Base-by-base conservation (phyloP, 768 basidiomycete species). In the Panaeolus papilionaceus region DNA sequence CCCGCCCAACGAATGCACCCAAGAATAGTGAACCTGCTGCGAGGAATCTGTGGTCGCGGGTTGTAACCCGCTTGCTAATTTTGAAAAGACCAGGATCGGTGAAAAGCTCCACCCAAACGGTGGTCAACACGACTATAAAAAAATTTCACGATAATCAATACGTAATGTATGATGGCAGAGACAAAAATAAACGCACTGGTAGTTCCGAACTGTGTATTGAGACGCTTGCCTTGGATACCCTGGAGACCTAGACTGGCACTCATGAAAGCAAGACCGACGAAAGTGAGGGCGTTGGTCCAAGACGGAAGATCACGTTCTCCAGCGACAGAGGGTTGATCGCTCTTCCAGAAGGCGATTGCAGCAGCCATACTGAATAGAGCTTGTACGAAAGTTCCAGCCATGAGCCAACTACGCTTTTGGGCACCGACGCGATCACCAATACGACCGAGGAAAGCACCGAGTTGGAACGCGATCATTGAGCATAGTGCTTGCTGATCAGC, bases 41-140 rank as follows among this genome's bases (percentile, higher is more conserved):
- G 72, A 92, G 81, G 54, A 88, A 73, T 74, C 89, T 89, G 78
- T 92, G 88, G 75, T 95, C 93, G 61, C 93, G 88, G 0, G 89
- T 82, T 9, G 75, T 75, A 68, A 92, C 84, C 63, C 78, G 79
- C 62, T 84, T 80, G 45, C 83, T 83, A 58, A 86, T 66, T 28
- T 82, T 73, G 83, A 95, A 91, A 23, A 96, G 85, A 61, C 86
- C 78, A 0, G 94, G 94, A 76, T 94, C 93, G 62, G 89, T 89
- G 84, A 92, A 85, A 61, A 96, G 86, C 72, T 96, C 94, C 71
- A 94, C 93, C 93, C 93, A 96, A 66, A 94, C 86, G 18, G 92
- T 93, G 16, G 94, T 96, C 10, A 96, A 82, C 51, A 95, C 92
- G 70, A 94, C 92, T 89, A 75, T 23, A 62, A 33, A 44, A 44